Evolutionary conservation across 345 rosid genomes (phyloP).

Genomic region (Melastoma malabathricum): DNA sequence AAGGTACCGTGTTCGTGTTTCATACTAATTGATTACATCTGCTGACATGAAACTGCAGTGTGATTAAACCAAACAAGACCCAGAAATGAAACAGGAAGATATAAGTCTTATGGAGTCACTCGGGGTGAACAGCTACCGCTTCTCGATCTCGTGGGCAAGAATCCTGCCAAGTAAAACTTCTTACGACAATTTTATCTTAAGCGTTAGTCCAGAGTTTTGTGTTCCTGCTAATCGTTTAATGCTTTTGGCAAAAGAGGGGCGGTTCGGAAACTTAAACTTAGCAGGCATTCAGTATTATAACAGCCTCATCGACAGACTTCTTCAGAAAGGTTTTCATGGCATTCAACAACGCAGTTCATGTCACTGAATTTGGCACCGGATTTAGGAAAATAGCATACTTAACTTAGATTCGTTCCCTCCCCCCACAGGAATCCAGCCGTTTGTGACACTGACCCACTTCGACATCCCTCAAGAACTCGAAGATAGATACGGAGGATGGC

Average conservation of each 20-base stretch:
- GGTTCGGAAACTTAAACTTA: slow-evolving; percentile 43
- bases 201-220: not conserved
- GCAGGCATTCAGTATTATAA: slow-evolving; percentile 48
- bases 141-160: slow-evolving; percentile 80
- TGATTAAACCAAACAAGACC: too few species aligned
- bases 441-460: slow-evolving; percentile 59
- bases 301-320: slow-evolving; percentile 44
- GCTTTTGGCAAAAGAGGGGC: slow-evolving; percentile 36
- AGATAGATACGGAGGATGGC: slow-evolving; percentile 61
- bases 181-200: not conserved
- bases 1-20: slow-evolving; percentile 17
- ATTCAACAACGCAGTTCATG: too few species aligned
- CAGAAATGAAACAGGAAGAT: slow-evolving; percentile 34
- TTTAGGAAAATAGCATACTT: not conserved
- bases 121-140: slow-evolving; percentile 56
- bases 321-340: slow-evolving; percentile 38
- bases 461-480: slow-evolving; percentile 74
- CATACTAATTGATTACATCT: too few species aligned
- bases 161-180: slow-evolving; percentile 51
- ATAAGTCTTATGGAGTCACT: slow-evolving; percentile 39
- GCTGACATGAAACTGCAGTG: too few species aligned
- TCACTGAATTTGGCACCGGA: not conserved
- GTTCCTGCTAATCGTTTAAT: not conserved
- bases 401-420: not conserved
- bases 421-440: slow-evolving; percentile 65